Base-by-base conservation (phyloP, 139 green algal species). In the Chlorella sp. region DNA sequence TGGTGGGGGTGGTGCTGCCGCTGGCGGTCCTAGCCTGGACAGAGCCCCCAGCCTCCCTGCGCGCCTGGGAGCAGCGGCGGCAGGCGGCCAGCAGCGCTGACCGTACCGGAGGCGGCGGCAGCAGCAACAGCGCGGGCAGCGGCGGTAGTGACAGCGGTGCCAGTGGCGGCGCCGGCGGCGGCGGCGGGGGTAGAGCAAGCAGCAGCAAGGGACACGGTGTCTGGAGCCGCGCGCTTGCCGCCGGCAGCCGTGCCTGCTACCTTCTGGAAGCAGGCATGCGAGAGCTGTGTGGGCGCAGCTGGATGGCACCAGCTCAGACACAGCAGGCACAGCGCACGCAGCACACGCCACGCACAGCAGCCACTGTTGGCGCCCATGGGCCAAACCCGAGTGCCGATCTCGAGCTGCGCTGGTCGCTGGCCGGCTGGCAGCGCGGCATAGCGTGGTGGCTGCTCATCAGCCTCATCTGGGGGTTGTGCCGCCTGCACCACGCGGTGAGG, bases 361-460 rank as follows among this genome's bases (percentile, higher is more conserved):
- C 40, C 32, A 22, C 70, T 5, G 4, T 72, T 17, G 38, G 28
- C 17, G 40, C 70, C 20, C 38, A 38, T 17, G 4, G 30, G 7
- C 40, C 40, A 7, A 8, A 60, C 13, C 51, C 24, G 13, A 60
- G 51, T 16, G 51, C 40, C 24, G 22, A 36, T 36, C 28, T 32
- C 19, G 40, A 54, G 70, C 43, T 68, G 60, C 60, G 28, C 60
- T 78, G 17, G 30, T 34, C 30, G 30, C 46, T 80, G 46, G 22
- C 62, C 6, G 46, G 46, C 46, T 80, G 32, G 46, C 73, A 80
- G 73, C 73, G 73, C n/a, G 73, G n/a, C 30, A 34, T 56, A 32
- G 73, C 46, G 26, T 80, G 73, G 73, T 80, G 73, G 73, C 73
- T 67, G 73, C 46, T 80, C 41, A 36, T 80, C n/a, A 65, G 46